phyloP scores from a whole-genome alignment of 306 rosid genomes.

The Arachis stenosperma region DNA sequence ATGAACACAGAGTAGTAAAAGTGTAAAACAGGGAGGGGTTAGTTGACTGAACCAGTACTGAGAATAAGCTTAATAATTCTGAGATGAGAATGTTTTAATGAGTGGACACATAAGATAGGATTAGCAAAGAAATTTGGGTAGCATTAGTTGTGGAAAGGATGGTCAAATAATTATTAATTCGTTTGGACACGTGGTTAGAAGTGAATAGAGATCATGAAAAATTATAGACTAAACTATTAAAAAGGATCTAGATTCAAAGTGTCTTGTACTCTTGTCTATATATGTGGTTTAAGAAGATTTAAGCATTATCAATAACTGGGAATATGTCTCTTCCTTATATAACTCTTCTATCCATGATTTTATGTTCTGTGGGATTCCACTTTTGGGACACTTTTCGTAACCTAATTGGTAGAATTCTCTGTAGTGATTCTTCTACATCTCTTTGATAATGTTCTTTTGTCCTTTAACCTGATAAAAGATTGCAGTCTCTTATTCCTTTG shows the following conservation, averaged over 20 bases:
- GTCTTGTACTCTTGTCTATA: neutral
- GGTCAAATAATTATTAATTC: neutral
- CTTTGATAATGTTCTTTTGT: too few relatives aligned
- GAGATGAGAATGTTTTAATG: neutral
- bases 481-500: too few relatives aligned
- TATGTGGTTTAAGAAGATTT: neutral
- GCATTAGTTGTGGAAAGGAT: neutral
- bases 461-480: too few relatives aligned
- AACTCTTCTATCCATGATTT: too few relatives aligned
- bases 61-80: neutral
- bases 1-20: neutral
- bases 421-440: too few relatives aligned
- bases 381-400: too few relatives aligned
- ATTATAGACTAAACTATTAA: neutral
- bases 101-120: neutral
- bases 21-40: too few relatives aligned
- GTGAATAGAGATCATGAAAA: neutral
- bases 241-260: neutral
- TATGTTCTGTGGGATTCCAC: too few relatives aligned
- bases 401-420: too few relatives aligned
- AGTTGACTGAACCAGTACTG: neutral
- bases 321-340: neutral
- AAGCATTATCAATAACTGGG: neutral
- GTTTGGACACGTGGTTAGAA: neutral
- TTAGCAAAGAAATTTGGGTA: neutral